phyloP scores from a whole-genome alignment of 805 yeast species.

The Saccharomyces mikatae region DNA sequence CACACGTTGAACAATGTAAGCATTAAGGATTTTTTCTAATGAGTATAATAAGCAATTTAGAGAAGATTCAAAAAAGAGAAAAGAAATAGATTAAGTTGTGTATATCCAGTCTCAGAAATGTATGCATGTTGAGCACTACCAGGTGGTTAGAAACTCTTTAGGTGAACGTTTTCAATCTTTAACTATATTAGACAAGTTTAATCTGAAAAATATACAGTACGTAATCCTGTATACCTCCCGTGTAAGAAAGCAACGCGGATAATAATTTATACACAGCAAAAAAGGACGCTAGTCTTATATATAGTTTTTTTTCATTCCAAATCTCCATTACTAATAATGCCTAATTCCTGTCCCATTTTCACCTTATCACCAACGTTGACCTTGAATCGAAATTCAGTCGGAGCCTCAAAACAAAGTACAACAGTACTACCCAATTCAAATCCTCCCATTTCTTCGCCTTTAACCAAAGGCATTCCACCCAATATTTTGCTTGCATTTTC shows the following conservation, averaged over 20 bases:
- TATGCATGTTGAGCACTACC: not conserved
- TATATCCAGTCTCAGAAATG: not conserved
- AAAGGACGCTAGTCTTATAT: not conserved
- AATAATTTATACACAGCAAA: not conserved
- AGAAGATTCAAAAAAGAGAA: not conserved
- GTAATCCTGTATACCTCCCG: not conserved
- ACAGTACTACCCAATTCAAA: conserved; percentile 93
- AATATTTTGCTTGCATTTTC: conserved; percentile 63
- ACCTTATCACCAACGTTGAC: conserved; percentile 69
- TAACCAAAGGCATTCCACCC: conserved; percentile 80
- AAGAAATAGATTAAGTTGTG: not conserved
- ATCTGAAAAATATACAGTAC: not conserved
- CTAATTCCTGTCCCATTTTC: conserved; percentile 76
- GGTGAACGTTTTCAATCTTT: not conserved
- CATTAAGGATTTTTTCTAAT: not conserved
- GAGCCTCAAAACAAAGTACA: conserved; percentile 96
- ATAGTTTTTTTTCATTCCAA: not conserved
- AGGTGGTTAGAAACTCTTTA: not conserved
- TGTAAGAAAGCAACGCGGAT: not conserved
- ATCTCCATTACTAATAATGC: conserved; percentile 24
- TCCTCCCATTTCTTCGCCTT: conserved; percentile 96
- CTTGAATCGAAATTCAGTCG: conserved; percentile 63
- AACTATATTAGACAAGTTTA: not conserved
- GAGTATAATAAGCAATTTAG: not conserved
- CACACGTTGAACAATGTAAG: not conserved